Percentiles rank a stretch among this genome's conserved stretches.
phyloP scores from a whole-genome alignment of 768 basidiomycete genomes.

The Mycena metata region DNA sequence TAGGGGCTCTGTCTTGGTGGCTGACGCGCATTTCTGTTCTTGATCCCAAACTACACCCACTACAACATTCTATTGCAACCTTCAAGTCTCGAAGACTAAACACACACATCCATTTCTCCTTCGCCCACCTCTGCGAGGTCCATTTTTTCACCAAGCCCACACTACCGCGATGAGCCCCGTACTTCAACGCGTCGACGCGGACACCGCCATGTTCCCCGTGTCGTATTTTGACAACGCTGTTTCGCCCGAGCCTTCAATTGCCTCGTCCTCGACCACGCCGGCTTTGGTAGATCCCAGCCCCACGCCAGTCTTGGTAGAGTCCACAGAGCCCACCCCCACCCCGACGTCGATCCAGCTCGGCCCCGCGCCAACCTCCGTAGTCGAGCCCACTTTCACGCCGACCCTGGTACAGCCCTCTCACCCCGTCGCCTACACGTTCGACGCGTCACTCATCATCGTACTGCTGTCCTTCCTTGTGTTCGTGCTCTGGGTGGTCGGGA shows the following conservation, averaged over 20 bases:
- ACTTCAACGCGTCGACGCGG: constrained; percentile 15
- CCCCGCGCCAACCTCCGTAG: neutral
- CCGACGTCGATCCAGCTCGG: neutral
- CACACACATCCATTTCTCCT: constrained; percentile 16
- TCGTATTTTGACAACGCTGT: constrained; percentile 7
- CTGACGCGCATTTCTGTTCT: neutral
- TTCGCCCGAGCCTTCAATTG: neutral
- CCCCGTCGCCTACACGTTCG: constrained; percentile 9
- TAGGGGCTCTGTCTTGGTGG: too few relatives aligned
- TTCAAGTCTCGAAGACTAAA: constrained; percentile 14
- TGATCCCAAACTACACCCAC: constrained; percentile 1
- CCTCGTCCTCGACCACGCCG: constrained; percentile 7
- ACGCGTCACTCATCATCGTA: constrained; percentile 38
- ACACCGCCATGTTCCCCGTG: constrained; percentile 15
- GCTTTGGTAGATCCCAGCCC: neutral
- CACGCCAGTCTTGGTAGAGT: neutral
- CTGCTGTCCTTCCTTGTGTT: constrained; percentile 39
- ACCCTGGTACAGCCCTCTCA: neutral
- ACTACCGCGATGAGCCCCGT: constrained; percentile 26
- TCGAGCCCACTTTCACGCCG: too few relatives aligned
- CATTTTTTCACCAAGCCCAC: neutral
- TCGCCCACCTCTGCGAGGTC: constrained; percentile 29
- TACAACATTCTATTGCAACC: neutral
- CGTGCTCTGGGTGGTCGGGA: constrained; percentile 30
- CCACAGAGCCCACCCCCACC: neutral